Evolutionary conservation across 192 early-diverging fungal genomes (phyloP), one percentile per base, ranked within the genome.

Genomic region (Backusella psychrophila): DNA sequence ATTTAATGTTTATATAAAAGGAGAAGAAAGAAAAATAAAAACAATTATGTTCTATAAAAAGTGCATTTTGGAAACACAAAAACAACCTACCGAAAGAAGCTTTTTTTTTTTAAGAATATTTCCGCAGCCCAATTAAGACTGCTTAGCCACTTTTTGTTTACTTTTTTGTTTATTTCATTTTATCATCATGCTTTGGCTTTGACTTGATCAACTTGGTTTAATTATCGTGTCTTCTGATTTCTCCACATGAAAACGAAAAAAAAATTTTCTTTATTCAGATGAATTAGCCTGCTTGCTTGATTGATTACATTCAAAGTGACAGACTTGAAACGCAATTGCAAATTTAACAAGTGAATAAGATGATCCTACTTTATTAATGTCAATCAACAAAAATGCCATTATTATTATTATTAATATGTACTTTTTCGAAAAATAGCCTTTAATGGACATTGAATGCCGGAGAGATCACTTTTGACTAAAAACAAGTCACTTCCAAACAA

Each of bases 51-150:
- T 63, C 12, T 63, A 29, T 63, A 29, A 63, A 63, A 63, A 63
- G 23, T 63, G 23, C 56, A 63, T 29, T 63, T 63, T 12, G 56
- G 56, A 63, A 63, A 14, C n/a, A 63, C 56, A 63, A 63, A 63
- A 63, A 63, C 56, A 63, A 63, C 56, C 29, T 63, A 14, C 56
- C 56, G 56, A 63, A 63, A 63, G 56, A 63, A 63, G 56, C 56
- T 63, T 63, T 63, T 63, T 63, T 63, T 63, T 63, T 63, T 12
- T 59, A 26, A 23, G n/a, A 59, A 59, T 59, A 59, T 59, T 26
- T 59, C 53, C 53, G 53, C 21, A 59, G 46, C 52, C 52, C n/a
- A 53, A 8, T 9, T 2, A 21, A 21, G 6, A 59, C 53, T 59
- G 53, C 53, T 59, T 21, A 59, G 53, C 53, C 53, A 59, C 21